Base-by-base conservation (phyloP, 2,329 filamentous ascomycete genomes). In the Colletotrichum sp. region DNA sequence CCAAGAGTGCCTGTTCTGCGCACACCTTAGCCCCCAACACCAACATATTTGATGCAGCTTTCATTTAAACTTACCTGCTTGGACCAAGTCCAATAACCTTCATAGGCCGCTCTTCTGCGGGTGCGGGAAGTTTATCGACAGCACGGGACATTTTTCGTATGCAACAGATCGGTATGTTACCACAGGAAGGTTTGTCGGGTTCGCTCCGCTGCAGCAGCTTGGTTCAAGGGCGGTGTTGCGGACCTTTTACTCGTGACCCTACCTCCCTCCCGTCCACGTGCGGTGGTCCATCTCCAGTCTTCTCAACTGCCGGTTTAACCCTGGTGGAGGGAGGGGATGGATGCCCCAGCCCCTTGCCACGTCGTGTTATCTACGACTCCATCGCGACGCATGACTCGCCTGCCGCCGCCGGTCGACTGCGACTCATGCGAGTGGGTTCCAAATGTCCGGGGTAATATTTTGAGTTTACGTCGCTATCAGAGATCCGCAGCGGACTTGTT, bases 1-100 rank as follows among this genome's bases (percentile, higher is more conserved):
- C 83, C 84, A 74, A 81, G 80, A 1, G 84, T 86, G 14, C 84
- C 85, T 13, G 82, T 83, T 66, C 84, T 86, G 39, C 39, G 3
- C 5, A n/a, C 30, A 21, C 48, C n/a, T 59, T 39, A 67, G 36
- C 12, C 3, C 12, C 7, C 7, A 13, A 18, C 14, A 13, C 10
- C 16, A 26, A 34, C 2, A 13, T 18, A n/a, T 6, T 0, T 43
- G 36, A 24, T 14, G 32, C 68, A 39, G 16, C 9, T 43, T 30
- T 4, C 13, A 12, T 32, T 3, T 7, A 21, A 43, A 55, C 43
- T 73, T 48, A 75, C 73, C 73, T 55, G 30, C 73, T 75, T 13
- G 73, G 73, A 48, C 73, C 73, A 10, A 75, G 73, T 30, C 73
- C 73, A 52, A 75, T 68, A 21, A 75, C 43, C 43, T 73, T 75